phyloP scores from a whole-genome alignment of 345 rosid genomes.

The Ceriops tagal region DNA sequence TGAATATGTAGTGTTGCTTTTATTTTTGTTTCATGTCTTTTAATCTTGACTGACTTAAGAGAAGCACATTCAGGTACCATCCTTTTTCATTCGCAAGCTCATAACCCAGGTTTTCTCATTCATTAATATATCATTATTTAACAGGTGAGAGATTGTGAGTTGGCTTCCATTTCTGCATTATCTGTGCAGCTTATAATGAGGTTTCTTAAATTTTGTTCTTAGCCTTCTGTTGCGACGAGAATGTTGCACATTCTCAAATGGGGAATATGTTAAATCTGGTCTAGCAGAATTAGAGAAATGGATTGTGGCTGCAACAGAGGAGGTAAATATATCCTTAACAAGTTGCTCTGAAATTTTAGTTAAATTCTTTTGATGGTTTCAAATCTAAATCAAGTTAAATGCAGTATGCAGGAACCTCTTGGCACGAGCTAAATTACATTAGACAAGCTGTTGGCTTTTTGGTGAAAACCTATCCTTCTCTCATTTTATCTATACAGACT shows the following conservation, averaged over 20 bases:
- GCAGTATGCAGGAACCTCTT: constrained; percentile 94
- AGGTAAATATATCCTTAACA: constrained; percentile 46
- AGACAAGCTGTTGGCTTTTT: constrained; percentile 99
- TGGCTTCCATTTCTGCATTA: constrained; percentile 5
- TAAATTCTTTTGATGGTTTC: constrained; percentile 5
- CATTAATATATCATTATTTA: constrained; percentile 89
- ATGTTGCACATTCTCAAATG: constrained; percentile 97
- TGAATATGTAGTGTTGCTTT: neutral
- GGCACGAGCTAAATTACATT: constrained; percentile 94
- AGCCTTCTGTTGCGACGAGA: constrained; percentile 96
- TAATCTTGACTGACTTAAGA: constrained; percentile 19
- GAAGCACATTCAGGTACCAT: constrained; percentile 65
- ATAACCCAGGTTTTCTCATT: constrained; percentile 96
- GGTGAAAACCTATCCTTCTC: constrained; percentile 41
- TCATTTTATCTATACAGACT: neutral
- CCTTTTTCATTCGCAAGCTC: constrained; percentile 93
- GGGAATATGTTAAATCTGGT: constrained; percentile 95
- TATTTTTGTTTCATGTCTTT: neutral
- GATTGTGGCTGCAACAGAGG: constrained; percentile 73
- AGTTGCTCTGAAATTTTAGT: constrained; percentile 10
- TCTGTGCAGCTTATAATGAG: constrained; percentile 5
- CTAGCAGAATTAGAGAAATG: constrained; percentile 95
- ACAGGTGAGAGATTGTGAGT: constrained; percentile 51
- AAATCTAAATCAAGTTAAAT: constrained; percentile 29
- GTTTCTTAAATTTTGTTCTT: constrained; percentile 19